Evolutionary conservation across 83 land plant species (phyloP), one percentile per base, ranked within the genome.

Genomic region (Picea abies): DNA sequence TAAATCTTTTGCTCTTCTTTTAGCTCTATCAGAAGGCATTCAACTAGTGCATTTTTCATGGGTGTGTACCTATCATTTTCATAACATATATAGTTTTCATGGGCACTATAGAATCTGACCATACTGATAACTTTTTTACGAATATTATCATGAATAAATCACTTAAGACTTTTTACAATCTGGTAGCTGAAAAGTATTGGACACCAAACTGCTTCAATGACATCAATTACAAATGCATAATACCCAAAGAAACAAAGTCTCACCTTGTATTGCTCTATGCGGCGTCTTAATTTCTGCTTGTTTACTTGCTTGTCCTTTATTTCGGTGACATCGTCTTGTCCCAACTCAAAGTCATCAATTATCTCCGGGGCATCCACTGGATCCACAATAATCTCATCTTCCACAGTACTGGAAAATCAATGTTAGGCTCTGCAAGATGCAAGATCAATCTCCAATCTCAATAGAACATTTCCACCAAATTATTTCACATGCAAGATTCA

Each of bases 321-420:
- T 63, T 95, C 98, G 44, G 86, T 80, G 29, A 83, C 94, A 82
- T 96, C 98, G 77, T 92, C 97, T 67, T 94, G 90, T 44, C 95
- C 98, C 67, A 97, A 83, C 68, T 97, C 98, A 89, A 97, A 96
- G 83, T 97, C 99, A 76, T 97, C 99, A 67, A 97, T 37, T 17
- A 97, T 83, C 82, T 97, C 98, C 3, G 99, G 98, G 10, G 95
- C 87, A 73, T 94, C 97, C 37, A 89, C 95, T 69, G 86, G 94
- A 68, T 96, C 99, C 82, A 94, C 90, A 83, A 97, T 83, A 64
- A 97, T 89, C 39, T 97, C 99, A 87, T 97, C 99, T 83, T 97
- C 99, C 80, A 91, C 93, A 83, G 99, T 97, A 61, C 99, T 97
- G 93, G 23, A 82, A 83, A 81, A 75, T 78, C 68, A 76, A 32